Conservation (phyloP, 768 basidiomycete species). For the Lentinula sp. region DNA sequence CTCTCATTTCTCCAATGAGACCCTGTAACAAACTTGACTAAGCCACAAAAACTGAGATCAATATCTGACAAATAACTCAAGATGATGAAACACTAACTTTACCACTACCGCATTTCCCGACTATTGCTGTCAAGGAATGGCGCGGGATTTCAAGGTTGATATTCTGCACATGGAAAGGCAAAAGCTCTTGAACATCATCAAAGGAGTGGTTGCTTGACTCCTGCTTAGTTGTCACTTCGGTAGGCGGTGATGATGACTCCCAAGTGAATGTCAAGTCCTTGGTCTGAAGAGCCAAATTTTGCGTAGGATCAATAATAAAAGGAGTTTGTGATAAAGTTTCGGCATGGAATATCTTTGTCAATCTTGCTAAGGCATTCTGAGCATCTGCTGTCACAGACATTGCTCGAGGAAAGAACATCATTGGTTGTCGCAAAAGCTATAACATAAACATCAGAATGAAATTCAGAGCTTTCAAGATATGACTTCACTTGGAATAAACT, state of each 20-base stretch:
- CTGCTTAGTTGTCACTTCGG: background rate
- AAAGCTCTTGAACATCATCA: constrained; percentile 2
- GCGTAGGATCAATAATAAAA: constrained; percentile 35
- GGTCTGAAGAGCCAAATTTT: constrained; percentile 43
- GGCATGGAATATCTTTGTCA: constrained; percentile 47
- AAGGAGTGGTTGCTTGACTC: background rate
- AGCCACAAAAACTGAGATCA: background rate
- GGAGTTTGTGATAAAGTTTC: constrained; percentile 38
- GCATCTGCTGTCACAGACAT: constrained; percentile 62
- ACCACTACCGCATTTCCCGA: constrained; percentile 65
- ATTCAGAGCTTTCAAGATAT: background rate
- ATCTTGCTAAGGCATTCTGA: constrained; percentile 49
- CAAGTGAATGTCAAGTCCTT: constrained; percentile 61
- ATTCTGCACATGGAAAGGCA: constrained; percentile 43
- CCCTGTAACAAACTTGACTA: constrained; percentile 54
- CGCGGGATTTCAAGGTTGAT: constrained; percentile 47
- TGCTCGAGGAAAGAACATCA: constrained; percentile 62
- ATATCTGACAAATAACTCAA: background rate
- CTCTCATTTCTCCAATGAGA: constrained; percentile 67
- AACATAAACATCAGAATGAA: background rate
- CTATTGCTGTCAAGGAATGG: constrained; percentile 56
- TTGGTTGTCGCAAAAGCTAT: constrained; percentile 61
- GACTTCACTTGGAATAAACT: constrained; percentile 46
- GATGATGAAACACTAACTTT: constrained; percentile 27
- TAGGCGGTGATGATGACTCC: constrained; percentile 29